These are phyloP conservation scores for Pyrenula massariospora DNA, from an alignment of 495 filamentous ascomycete genomes.

Conservation along the genomic window DNA sequence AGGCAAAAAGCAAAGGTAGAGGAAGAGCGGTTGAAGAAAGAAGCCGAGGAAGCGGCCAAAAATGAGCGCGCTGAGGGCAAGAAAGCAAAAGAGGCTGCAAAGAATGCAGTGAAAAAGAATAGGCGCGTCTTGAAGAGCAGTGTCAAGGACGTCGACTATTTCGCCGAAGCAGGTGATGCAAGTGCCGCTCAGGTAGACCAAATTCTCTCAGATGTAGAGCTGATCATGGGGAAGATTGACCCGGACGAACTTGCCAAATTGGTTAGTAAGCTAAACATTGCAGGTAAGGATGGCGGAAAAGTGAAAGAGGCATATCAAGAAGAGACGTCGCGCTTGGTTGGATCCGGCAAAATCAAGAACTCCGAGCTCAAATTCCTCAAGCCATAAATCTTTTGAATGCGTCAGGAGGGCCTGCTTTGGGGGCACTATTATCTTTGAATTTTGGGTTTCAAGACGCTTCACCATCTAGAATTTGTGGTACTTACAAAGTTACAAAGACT, in stretches of 20 bases:
- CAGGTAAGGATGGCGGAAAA: conserved; percentile 41
- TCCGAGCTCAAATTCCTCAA: conserved; percentile 53
- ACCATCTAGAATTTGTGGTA: no score
- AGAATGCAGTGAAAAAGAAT: conserved; percentile 99
- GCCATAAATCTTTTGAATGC: neutral
- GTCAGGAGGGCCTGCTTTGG: neutral
- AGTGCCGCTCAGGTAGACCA: conserved; percentile 63
- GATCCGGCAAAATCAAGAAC: conserved; percentile 72
- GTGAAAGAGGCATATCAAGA: conserved; percentile 57
- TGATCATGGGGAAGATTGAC: conserved; percentile 81
- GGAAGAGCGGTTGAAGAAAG: conserved; percentile 62
- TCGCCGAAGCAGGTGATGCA: conserved; percentile 48
- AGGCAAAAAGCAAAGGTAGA: conserved; percentile 65
- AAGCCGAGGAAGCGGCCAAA: conserved; percentile 78
- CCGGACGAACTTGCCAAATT: conserved; percentile 75
- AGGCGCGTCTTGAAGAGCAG: conserved; percentile 84
- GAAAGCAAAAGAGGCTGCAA: conserved; percentile 95
- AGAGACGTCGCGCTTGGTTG: conserved; percentile 63
- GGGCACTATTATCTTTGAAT: no score
- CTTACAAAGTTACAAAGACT: no score
- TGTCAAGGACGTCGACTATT: conserved; percentile 96
- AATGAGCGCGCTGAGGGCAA: conserved; percentile 69
- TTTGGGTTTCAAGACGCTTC: no score
- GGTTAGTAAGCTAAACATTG: conserved; percentile 55
- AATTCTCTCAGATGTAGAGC: conserved; percentile 76